A percentile compares a stretch with the other conserved stretches of the same genome.
These are phyloP conservation scores for Tilletiopsis washingtonensis DNA, from an alignment of 1,284 basidiomycete species.

Conservation along the genomic window DNA sequence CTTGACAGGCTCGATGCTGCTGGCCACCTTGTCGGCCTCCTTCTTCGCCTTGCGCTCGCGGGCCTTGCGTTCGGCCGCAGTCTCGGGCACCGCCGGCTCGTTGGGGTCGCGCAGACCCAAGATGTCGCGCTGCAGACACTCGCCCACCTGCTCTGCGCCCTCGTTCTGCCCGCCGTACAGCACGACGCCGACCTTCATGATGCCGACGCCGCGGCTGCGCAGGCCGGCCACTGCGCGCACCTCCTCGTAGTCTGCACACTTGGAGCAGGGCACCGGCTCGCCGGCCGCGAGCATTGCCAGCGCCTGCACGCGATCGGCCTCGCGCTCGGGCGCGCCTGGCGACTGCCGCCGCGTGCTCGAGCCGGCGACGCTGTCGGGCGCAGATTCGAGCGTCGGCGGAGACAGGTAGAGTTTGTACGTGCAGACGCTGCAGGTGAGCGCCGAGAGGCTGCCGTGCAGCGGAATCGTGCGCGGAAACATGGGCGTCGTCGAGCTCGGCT, in stretches of 20 bases:
- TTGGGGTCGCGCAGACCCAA: slow-evolving; percentile 40
- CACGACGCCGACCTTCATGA: slow-evolving; percentile 76
- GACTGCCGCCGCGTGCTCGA: slow-evolving; percentile 13
- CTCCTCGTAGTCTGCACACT: slow-evolving; percentile 63
- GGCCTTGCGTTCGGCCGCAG: slow-evolving; percentile 22
- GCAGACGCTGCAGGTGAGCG: slow-evolving; percentile 73
- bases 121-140: slow-evolving; percentile 44
- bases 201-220: slow-evolving; percentile 70
- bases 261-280: slow-evolving; percentile 66
- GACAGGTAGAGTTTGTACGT: slow-evolving; percentile 52
- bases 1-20: background rate
- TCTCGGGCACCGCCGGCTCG: slow-evolving; percentile 41
- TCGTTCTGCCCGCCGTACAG: slow-evolving; percentile 87
- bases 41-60: slow-evolving; percentile 18
- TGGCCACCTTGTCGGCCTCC: slow-evolving; percentile 2
- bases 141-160: slow-evolving; percentile 63
- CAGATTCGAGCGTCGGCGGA: slow-evolving; percentile 1
- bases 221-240: slow-evolving; percentile 68
- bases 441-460: slow-evolving; percentile 74
- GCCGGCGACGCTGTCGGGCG: background rate
- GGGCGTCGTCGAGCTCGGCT: slow-evolving; percentile 6
- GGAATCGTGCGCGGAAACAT: slow-evolving; percentile 69
- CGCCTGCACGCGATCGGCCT: slow-evolving; percentile 18
- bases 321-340: slow-evolving; percentile 14
- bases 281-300: slow-evolving; percentile 50